phyloP scores from a whole-genome alignment of 768 basidiomycete species.

The Floccularia luteovirens region DNA sequence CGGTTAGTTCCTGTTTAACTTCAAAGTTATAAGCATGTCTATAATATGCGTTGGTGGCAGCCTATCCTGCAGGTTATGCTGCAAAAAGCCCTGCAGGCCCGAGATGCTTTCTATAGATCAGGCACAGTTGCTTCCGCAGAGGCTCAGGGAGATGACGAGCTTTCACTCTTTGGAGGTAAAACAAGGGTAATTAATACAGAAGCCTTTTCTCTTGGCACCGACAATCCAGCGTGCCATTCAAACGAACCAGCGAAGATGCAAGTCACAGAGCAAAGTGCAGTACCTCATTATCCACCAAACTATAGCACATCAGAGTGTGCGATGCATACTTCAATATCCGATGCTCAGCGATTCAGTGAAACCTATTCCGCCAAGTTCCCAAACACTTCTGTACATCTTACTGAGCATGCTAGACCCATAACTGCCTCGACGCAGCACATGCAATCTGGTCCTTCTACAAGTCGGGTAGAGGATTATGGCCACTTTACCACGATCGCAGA shows the following conservation, averaged over 20 bases:
- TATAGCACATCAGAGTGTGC: too few relatives aligned
- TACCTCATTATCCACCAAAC: too few relatives aligned
- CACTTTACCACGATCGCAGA: constrained; percentile 17
- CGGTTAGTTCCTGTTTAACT: constrained; percentile 22
- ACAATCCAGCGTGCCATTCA: constrained; percentile 1
- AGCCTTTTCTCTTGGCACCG: constrained; percentile 1
- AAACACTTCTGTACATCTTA: too few relatives aligned
- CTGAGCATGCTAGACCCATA: too few relatives aligned
- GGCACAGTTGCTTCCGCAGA: constrained; percentile 1
- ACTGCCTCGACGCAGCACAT: too few relatives aligned
- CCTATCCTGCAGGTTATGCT: constrained; percentile 38
- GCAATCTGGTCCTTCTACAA: too few relatives aligned
- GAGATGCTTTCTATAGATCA: constrained; percentile 9
- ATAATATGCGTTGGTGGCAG: constrained; percentile 16
- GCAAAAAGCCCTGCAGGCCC: constrained; percentile 28
- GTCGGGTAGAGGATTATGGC: not conserved
- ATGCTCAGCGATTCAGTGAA: too few relatives aligned
- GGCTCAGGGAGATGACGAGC: constrained; percentile 19
- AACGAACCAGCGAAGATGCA: not conserved
- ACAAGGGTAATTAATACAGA: constrained; percentile 17
- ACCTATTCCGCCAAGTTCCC: too few relatives aligned
- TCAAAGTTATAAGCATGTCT: not conserved
- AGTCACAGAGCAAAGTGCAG: too few relatives aligned
- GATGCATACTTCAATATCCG: too few relatives aligned
- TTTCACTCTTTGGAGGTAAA: constrained; percentile 25